phyloP scores from a whole-genome alignment of 768 basidiomycete species.

The Candolleomyces aberdarensis region DNA sequence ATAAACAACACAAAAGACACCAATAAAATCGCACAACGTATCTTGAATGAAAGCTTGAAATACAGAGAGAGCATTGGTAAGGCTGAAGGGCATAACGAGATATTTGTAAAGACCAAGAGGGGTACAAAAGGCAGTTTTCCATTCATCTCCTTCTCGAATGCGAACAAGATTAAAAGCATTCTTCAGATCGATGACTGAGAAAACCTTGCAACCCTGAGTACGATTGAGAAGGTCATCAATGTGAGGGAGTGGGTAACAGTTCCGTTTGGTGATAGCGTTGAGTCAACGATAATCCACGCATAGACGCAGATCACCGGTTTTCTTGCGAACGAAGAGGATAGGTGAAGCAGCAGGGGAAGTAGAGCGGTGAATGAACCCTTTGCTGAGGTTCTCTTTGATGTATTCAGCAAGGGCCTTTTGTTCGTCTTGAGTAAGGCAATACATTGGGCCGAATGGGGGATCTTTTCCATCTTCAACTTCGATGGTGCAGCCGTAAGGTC shows the following conservation, averaged over 20 bases:
- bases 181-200: conserved; percentile 35
- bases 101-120: conserved; percentile 34
- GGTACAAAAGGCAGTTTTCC: conserved; percentile 42
- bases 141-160: conserved; percentile 36
- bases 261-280: conserved; percentile 19
- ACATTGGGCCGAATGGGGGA: conserved; percentile 9
- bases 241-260: conserved; percentile 4
- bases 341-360: too few relatives aligned
- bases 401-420: conserved; percentile 30
- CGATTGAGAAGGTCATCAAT: conserved; percentile 3
- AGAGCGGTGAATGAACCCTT: conserved; percentile 33
- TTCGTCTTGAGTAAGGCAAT: conserved; percentile 24
- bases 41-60: conserved; percentile 44
- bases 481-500: conserved; percentile 9
- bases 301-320: conserved; percentile 29
- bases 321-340: conserved; percentile 30
- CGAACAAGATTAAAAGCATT: conserved; percentile 34
- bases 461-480: conserved; percentile 10
- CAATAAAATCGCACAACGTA: conserved; percentile 34
- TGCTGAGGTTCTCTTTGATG: conserved; percentile 28
- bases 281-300: conserved; percentile 30
- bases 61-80: conserved; percentile 34
- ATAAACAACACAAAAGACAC: conserved; percentile 38
- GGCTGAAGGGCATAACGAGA: conserved; percentile 35
- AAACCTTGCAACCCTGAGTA: conserved; percentile 11